phyloP scores from a whole-genome alignment of 1,139 yeast species.

The Kodamaea fungicola region DNA sequence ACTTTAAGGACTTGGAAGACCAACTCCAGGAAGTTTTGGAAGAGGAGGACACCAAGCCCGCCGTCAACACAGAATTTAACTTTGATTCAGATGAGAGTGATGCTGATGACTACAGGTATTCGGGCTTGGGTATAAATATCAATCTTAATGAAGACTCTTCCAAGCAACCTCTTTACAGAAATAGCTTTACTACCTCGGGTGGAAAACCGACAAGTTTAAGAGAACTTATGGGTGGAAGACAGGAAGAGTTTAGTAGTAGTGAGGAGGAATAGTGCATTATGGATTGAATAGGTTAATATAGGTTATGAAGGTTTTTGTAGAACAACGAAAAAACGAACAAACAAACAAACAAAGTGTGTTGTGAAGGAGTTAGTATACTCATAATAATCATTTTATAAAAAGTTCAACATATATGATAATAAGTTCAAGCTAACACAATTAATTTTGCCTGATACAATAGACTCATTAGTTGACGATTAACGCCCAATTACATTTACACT shows the following conservation, averaged over 20 bases:
- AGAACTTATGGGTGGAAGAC: slow-evolving; percentile 32
- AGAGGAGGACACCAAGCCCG: slow-evolving; percentile 16
- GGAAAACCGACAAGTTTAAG: slow-evolving; percentile 39
- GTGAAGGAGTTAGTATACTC: no score
- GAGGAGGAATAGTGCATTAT: slow-evolving; percentile 32
- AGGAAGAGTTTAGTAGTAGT: slow-evolving; percentile 34
- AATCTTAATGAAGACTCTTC: slow-evolving; percentile 20
- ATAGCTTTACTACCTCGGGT: slow-evolving; percentile 5
- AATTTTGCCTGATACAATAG: no score
- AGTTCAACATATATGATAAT: no score
- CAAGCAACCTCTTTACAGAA: slow-evolving; percentile 7
- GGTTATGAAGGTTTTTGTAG: no score
- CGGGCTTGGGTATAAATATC: slow-evolving; percentile 15
- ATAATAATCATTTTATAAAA: no score
- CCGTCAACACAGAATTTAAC: slow-evolving; percentile 4
- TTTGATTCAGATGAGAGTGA: slow-evolving; percentile 27
- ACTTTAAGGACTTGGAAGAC: slow-evolving; percentile 44
- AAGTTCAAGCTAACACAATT: no score
- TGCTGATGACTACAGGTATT: slow-evolving; percentile 22
- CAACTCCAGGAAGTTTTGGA: slow-evolving; percentile 43
- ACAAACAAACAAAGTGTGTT: no score
- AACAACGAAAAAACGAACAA: no score
- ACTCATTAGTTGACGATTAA: no score
- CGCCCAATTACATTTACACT: no score
- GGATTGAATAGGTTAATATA: background rate